These are phyloP conservation scores for Penicillium olsonii DNA, from an alignment of 2,329 filamentous ascomycete genomes.

Conservation along the genomic window DNA sequence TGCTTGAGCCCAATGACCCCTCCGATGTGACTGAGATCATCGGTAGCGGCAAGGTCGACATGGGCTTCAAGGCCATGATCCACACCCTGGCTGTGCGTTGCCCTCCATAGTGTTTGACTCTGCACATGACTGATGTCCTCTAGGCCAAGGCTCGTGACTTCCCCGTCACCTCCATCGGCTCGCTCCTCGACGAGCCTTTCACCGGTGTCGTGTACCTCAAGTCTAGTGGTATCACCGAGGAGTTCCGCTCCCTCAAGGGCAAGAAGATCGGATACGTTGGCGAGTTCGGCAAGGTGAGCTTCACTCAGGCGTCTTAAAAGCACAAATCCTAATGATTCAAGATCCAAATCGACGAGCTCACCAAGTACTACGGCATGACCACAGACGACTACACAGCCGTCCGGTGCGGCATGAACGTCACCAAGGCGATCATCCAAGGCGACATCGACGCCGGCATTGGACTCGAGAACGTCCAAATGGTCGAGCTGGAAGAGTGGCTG, in stretches of 20 bases:
- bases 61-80: conserved; percentile 84
- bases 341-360: conserved; percentile 82
- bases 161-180: conserved; percentile 71
- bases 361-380: conserved; percentile 73
- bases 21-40: conserved; percentile 83
- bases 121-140: conserved; percentile 6
- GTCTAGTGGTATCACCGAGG: conserved; percentile 69
- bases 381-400: conserved; percentile 73
- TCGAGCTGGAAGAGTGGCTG: conserved; percentile 78
- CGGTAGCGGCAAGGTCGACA: conserved; percentile 72
- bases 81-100: conserved; percentile 69
- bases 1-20: conserved; percentile 76
- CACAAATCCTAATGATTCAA: background rate
- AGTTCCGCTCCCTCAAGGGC: conserved; percentile 73
- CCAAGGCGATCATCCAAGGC: conserved; percentile 72
- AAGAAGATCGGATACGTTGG: conserved; percentile 79
- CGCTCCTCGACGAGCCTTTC: conserved; percentile 76
- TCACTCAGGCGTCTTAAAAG: no score
- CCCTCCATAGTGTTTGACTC: no score
- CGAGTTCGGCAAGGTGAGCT: conserved; percentile 66
- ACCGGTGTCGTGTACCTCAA: conserved; percentile 78
- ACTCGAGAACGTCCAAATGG: conserved; percentile 81
- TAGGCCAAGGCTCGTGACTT: conserved; percentile 75
- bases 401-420: conserved; percentile 79
- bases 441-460: conserved; percentile 75